A percentile compares a stretch with the other conserved stretches of the same genome.
phyloP scores from a whole-genome alignment of 2,329 filamentous ascomycete species.

The Colletotrichum tamarilloi region DNA sequence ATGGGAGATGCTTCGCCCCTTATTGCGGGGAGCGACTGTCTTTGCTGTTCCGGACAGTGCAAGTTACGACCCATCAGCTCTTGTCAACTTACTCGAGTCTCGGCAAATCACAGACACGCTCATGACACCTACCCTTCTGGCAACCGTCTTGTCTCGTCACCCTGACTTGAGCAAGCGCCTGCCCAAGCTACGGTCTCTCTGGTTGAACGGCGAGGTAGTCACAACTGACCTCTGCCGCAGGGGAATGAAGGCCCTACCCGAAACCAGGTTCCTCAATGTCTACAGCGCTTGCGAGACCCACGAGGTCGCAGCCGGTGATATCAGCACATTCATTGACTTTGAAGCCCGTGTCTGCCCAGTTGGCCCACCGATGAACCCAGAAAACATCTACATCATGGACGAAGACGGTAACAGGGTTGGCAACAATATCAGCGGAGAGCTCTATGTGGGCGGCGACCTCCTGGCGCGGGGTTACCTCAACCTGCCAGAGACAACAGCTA shows the following conservation, averaged over 20 bases:
- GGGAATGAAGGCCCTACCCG: constrained; percentile 74
- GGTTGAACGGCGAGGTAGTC: constrained; percentile 87
- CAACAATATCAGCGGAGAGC: constrained; percentile 73
- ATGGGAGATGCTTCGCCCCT: constrained; percentile 84
- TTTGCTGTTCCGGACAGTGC: constrained; percentile 79
- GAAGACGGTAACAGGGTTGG: constrained; percentile 74
- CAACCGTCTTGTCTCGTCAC: constrained; percentile 78
- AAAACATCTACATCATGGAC: constrained; percentile 78
- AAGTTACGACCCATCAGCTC: constrained; percentile 80
- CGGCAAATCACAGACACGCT: constrained; percentile 81
- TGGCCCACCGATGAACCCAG: constrained; percentile 74
- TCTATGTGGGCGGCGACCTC: constrained; percentile 80
- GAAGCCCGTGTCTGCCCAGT: constrained; percentile 78
- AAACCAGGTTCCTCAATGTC: constrained; percentile 78
- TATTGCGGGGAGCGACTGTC: constrained; percentile 80
- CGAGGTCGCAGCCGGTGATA: constrained; percentile 82
- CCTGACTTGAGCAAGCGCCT: constrained; percentile 72
- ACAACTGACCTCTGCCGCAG: constrained; percentile 80
- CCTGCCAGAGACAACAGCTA: constrained; percentile 79
- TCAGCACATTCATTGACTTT: constrained; percentile 72
- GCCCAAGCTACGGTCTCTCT: constrained; percentile 75
- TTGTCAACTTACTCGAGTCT: constrained; percentile 76
- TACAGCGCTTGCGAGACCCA: constrained; percentile 88
- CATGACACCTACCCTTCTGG: constrained; percentile 84
- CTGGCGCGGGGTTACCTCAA: constrained; percentile 84